Evolutionary conservation across 106 monocot species (phyloP).

Genomic region (Allium cepa): DNA sequence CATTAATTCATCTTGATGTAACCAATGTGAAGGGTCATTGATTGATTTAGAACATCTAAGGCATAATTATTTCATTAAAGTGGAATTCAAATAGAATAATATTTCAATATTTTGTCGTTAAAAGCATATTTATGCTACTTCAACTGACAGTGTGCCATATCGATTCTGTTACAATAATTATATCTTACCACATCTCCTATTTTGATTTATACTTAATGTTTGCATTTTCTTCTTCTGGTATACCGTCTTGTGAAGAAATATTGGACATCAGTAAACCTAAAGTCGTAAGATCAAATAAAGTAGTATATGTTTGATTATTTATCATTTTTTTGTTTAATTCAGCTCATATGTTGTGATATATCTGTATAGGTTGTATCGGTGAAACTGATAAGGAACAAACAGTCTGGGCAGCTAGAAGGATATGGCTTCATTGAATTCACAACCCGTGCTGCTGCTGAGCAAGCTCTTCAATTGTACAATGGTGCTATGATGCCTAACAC

Average conservation of each 20-base stretch:
- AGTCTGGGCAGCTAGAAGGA: constrained; percentile 62
- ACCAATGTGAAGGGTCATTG: no score
- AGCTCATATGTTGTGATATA: neutral
- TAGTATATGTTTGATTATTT: neutral
- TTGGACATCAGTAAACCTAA: no score
- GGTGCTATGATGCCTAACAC: constrained; percentile 73
- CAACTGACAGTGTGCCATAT: no score
- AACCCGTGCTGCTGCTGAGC: constrained; percentile 58
- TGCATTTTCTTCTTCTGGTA: no score
- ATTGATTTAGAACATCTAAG: no score
- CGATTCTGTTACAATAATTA: no score
- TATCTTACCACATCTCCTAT: neutral
- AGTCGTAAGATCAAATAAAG: neutral
- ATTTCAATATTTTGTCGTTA: no score
- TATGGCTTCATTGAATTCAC: constrained; percentile 90
- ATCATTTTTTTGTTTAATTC: neutral
- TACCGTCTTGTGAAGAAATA: no score
- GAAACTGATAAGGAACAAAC: constrained; percentile 85
- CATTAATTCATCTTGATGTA: no score
- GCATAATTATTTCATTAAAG: no score
- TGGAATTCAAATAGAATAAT: no score
- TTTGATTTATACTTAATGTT: neutral
- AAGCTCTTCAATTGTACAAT: constrained; percentile 65
- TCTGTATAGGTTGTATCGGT: constrained; percentile 51
- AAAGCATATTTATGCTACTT: no score